Evolutionary conservation across 2,329 filamentous ascomycete genomes (phyloP), one percentile per base, ranked within the genome.

Genomic region (Claviceps pazoutovae): DNA sequence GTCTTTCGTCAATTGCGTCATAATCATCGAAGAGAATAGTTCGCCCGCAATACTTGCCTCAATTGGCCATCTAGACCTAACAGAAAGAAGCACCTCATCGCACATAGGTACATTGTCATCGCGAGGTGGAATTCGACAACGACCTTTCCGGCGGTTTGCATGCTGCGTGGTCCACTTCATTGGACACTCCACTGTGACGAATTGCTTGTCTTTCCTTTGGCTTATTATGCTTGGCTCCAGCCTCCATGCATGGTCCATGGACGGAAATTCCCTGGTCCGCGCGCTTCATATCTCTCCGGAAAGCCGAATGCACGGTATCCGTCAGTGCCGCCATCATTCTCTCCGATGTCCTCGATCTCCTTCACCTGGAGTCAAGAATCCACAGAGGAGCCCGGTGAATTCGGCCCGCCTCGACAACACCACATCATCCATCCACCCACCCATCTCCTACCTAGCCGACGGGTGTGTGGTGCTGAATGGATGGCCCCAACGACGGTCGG

Each of bases 121-220:
- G 43, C 9, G 30, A 34, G 30, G 30, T 48, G 26, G 37, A 44
- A 50, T 45, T 46, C 52, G 19, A 34, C 39, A 45, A 16, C 17
- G 41, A 42, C 49, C 16, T 37, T 51, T 53, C 34, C 4, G 46
- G 49, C 49, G 49, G 46, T 45, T 41, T 51, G 52, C 52, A 51
- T 47, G 17, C 26, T 17, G 14, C 19, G 17, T 39, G 52, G 17
- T 51, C 52, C 52, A 46, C 52, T 49, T 45, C 9, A 39, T 34
- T 39, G 34, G 19, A 51, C 14, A 42, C 48, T 53, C 52, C 49
- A 39, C 39, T 43, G 34, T 36, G 44, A 51, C 46, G 45, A 17
- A 16, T 21, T 21, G 43, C n/a, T 19, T 34, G 34, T 6, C 19
- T 13, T 13, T 17, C 9, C 9, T 44, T 11, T 23, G 42, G 42